These are phyloP conservation scores for Phytophthora pluvialis DNA, from an alignment of 352 stramenopile species.

Conservation along the genomic window DNA sequence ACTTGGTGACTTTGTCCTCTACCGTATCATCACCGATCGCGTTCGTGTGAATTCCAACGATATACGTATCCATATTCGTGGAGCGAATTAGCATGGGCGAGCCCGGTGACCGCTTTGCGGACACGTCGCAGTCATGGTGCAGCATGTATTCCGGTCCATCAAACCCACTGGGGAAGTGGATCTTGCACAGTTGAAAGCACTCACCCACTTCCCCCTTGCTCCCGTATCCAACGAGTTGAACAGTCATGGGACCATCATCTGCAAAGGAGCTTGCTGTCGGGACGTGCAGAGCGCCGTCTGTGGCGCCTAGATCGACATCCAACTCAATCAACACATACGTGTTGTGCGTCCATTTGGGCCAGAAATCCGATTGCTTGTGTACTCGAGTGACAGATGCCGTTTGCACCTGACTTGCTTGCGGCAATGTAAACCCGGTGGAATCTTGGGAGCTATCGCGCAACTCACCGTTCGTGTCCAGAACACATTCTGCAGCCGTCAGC, in stretches of 20 bases:
- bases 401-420: conserved; percentile 13
- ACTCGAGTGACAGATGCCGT: conserved; percentile 44
- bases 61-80: conserved; percentile 60
- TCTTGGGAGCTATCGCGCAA: conserved; percentile 25
- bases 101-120: conserved; percentile 46
- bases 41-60: conserved; percentile 67
- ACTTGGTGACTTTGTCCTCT: conserved; percentile 10
- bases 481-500: conserved; percentile 66
- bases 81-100: conserved; percentile 69
- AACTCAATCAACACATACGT: conserved; percentile 75
- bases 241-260: conserved; percentile 41
- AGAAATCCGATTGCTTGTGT: conserved; percentile 72
- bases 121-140: conserved; percentile 71
- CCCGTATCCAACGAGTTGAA: conserved; percentile 63
- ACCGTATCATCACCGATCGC: conserved; percentile 36
- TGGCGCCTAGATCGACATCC: conserved; percentile 45
- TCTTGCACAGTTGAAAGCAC: conserved; percentile 56
- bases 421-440: conserved; percentile 41
- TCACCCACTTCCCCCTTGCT: conserved; percentile 32
- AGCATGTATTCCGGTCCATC: conserved; percentile 51
- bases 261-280: conserved; percentile 39
- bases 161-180: conserved; percentile 52
- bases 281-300: conserved; percentile 43
- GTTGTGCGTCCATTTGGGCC: conserved; percentile 63
- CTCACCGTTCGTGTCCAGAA: conserved; percentile 43